These are phyloP conservation scores for Ophiostoma fasciatum DNA, from an alignment of 2,329 filamentous ascomycete genomes.

Conservation along the genomic window DNA sequence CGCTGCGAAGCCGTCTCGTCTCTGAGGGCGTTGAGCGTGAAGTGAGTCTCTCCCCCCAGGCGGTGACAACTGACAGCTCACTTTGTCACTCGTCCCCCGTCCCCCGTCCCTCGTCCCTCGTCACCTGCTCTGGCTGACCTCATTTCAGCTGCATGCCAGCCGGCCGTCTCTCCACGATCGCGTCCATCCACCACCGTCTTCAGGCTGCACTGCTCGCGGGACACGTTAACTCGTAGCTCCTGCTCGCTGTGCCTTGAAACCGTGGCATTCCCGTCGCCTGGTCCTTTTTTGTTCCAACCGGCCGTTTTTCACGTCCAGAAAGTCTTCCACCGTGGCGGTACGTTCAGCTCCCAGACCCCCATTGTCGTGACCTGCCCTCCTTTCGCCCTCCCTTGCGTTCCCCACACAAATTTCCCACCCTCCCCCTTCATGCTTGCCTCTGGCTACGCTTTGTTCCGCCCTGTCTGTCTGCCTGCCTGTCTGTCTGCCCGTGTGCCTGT, in stretches of 20 bases:
- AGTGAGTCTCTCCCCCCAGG: constrained; percentile 11
- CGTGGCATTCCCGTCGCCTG: constrained; percentile 26
- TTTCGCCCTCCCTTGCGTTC: constrained; percentile 8
- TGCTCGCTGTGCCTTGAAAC: constrained; percentile 30
- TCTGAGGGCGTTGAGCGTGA: constrained; percentile 13
- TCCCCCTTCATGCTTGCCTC: no score
- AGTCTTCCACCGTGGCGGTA: constrained; percentile 38
- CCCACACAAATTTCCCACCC: constrained; percentile 4
- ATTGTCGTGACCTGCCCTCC: constrained; percentile 2
- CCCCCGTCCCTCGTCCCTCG: not conserved
- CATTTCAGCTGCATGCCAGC: constrained; percentile 27
- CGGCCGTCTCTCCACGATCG: constrained; percentile 19
- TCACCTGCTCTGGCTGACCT: not conserved
- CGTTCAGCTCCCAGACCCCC: constrained; percentile 25
- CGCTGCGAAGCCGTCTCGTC: constrained; percentile 9
- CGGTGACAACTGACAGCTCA: not conserved
- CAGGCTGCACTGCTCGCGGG: constrained; percentile 33
- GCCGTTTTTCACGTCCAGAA: constrained; percentile 16
- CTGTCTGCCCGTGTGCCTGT: no score
- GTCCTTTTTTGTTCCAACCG: constrained; percentile 13
- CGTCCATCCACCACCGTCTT: constrained; percentile 24
- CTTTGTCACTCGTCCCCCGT: no score
- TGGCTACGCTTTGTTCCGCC: no score
- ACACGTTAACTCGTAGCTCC: constrained; percentile 53
- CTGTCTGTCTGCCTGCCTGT: no score